Evolutionary conservation across 2,329 filamentous ascomycete species (phyloP).

Genomic region (Beauveria asiatica): DNA sequence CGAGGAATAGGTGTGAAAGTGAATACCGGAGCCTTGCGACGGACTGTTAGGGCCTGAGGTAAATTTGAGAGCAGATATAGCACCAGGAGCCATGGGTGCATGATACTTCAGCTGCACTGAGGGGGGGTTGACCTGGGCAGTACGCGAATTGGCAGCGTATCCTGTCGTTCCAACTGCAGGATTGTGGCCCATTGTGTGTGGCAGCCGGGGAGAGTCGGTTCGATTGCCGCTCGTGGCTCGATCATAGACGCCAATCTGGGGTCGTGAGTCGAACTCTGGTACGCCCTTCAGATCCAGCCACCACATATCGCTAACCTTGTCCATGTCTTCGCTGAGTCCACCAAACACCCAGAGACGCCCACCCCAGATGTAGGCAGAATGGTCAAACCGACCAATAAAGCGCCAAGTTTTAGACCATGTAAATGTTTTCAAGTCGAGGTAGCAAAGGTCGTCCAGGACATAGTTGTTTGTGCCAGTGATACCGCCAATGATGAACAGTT

Average conservation of each 20-base stretch:
- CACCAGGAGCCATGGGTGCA: conserved; percentile 76
- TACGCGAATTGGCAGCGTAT: conserved; percentile 60
- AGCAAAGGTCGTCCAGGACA: conserved; percentile 93
- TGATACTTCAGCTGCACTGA: conserved; percentile 60
- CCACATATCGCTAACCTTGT: conserved; percentile 92
- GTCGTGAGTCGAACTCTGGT: conserved; percentile 70
- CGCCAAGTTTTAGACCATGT: conserved; percentile 96
- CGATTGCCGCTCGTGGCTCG: conserved; percentile 34
- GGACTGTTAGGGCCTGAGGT: conserved; percentile 73
- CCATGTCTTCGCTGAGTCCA: conserved; percentile 90
- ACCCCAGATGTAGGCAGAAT: conserved; percentile 86
- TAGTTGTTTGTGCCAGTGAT: conserved; percentile 88
- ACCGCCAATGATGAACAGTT: conserved; percentile 91
- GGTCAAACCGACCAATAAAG: conserved; percentile 90
- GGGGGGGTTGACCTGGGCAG: conserved; percentile 56
- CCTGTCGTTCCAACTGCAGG: conserved; percentile 50
- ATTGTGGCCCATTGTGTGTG: conserved; percentile 41
- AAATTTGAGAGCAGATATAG: conserved; percentile 86
- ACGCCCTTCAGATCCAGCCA: conserved; percentile 93
- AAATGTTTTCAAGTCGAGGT: conserved; percentile 92
- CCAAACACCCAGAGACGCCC: conserved; percentile 96
- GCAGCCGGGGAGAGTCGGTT: conserved; percentile 42
- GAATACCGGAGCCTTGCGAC: conserved; percentile 80
- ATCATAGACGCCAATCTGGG: conserved; percentile 46
- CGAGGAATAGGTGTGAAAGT: conserved; percentile 93